phyloP scores from a whole-genome alignment of 2,329 filamentous ascomycete species.

The Sporothrix humicola region DNA sequence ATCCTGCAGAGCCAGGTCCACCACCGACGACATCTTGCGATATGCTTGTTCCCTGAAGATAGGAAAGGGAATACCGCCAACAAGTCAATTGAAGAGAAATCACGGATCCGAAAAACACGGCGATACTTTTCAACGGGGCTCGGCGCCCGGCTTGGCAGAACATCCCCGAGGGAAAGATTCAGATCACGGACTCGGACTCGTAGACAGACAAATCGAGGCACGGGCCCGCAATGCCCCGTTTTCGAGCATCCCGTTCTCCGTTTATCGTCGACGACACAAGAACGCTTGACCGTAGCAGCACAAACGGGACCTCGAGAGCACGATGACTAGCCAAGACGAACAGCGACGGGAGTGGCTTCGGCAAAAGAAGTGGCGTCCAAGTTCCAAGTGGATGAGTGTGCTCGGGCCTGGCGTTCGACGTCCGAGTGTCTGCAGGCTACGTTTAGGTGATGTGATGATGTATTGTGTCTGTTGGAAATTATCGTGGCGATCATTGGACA shows the following conservation, averaged over 20 bases:
- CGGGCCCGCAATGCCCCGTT: too few relatives aligned
- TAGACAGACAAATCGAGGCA: too few relatives aligned
- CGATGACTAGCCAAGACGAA: not conserved
- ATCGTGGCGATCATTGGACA: not conserved
- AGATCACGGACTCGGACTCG: too few relatives aligned
- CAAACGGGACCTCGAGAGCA: not conserved
- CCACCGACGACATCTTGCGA: not conserved
- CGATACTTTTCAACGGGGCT: too few relatives aligned
- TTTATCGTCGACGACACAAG: too few relatives aligned
- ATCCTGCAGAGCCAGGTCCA: not conserved
- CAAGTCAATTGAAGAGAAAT: too few relatives aligned
- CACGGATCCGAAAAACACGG: not conserved
- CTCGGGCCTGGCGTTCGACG: not conserved
- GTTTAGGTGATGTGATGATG: not conserved
- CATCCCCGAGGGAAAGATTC: too few relatives aligned
- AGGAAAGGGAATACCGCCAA: not conserved
- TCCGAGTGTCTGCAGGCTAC: not conserved
- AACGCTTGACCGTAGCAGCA: not conserved
- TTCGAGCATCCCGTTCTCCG: too few relatives aligned
- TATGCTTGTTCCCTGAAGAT: not conserved
- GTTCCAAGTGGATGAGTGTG: not conserved
- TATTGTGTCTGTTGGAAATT: not conserved
- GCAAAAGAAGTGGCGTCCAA: not conserved
- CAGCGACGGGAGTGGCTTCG: not conserved
- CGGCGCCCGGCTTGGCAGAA: not conserved